phyloP scores from a whole-genome alignment of 306 rosid species.

The Dalbergia cochinchinensis region DNA sequence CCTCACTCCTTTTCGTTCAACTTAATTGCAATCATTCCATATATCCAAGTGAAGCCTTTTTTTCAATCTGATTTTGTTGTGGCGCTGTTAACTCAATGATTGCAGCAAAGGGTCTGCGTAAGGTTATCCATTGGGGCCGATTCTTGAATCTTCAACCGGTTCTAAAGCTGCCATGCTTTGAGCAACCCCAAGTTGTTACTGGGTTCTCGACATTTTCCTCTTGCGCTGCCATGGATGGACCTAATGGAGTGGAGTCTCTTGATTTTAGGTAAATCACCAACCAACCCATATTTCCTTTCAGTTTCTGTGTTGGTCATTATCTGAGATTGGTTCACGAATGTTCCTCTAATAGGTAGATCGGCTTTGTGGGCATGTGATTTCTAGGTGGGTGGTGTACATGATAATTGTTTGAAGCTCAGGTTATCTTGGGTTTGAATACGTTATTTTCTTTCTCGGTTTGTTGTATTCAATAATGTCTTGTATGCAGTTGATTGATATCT shows the following conservation, averaged over 20 bases:
- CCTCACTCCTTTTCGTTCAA: not conserved
- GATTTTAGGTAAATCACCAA: slow-evolving; percentile 29
- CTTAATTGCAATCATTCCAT: not conserved
- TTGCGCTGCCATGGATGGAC: slow-evolving; percentile 7
- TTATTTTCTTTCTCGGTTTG: not conserved
- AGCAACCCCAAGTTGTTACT: slow-evolving; percentile 23
- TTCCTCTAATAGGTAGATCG: not conserved
- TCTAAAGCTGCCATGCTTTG: slow-evolving; percentile 7
- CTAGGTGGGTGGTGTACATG: not conserved
- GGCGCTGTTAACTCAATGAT: slow-evolving; percentile 23
- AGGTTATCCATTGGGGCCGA: slow-evolving; percentile 25
- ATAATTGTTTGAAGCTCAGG: not conserved
- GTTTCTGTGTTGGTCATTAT: slow-evolving; percentile 1
- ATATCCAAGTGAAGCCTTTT: not conserved
- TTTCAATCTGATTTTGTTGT: not conserved
- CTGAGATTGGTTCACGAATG: not conserved
- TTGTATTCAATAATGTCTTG: not conserved
- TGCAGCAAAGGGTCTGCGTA: slow-evolving; percentile 32
- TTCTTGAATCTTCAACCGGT: slow-evolving; percentile 28
- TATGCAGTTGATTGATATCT: slow-evolving; percentile 1
- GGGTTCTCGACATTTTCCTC: slow-evolving; percentile 32
- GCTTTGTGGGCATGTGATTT: not conserved
- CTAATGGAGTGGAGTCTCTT: slow-evolving; percentile 33
- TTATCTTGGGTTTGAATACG: not conserved
- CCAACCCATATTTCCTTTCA: slow-evolving; percentile 2